Conservation (phyloP, 768 basidiomycete genomes). For the Agaricus blazei region DNA sequence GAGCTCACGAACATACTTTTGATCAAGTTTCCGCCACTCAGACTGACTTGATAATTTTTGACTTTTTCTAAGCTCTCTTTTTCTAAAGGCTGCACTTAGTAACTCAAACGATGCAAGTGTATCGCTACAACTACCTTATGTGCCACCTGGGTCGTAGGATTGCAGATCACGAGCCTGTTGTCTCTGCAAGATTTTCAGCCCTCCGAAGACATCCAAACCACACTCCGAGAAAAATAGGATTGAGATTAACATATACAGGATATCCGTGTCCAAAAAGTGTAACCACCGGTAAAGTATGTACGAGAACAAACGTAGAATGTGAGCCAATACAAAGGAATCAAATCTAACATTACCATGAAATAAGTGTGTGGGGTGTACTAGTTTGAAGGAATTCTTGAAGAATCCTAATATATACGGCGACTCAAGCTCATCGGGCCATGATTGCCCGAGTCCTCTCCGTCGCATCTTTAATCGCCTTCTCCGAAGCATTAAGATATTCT, state of each 20-base stretch:
- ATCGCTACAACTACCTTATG: too few relatives aligned
- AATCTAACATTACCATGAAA: conserved; percentile 1
- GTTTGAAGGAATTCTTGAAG: neutral
- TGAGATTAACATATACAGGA: neutral
- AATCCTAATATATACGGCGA: neutral
- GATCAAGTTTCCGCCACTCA: too few relatives aligned
- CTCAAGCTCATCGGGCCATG: conserved; percentile 55
- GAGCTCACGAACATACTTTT: too few relatives aligned
- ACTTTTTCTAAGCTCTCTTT: too few relatives aligned
- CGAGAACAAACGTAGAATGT: neutral
- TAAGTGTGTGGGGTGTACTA: neutral
- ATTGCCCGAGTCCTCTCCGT: conserved; percentile 75
- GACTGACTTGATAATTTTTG: too few relatives aligned
- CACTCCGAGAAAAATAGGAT: neutral
- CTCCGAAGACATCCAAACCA: neutral
- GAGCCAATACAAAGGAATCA: neutral
- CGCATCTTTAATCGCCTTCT: conserved; percentile 66
- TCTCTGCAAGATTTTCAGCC: neutral
- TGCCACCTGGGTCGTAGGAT: too few relatives aligned
- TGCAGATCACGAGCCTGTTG: too few relatives aligned
- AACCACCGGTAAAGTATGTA: conserved; percentile 5
- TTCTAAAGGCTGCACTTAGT: too few relatives aligned
- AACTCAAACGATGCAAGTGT: too few relatives aligned
- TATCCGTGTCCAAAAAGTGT: neutral
- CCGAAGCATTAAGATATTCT: conserved; percentile 75